Conservation (phyloP, 208 protist genomes). For the Porcisia hertigi region DNA sequence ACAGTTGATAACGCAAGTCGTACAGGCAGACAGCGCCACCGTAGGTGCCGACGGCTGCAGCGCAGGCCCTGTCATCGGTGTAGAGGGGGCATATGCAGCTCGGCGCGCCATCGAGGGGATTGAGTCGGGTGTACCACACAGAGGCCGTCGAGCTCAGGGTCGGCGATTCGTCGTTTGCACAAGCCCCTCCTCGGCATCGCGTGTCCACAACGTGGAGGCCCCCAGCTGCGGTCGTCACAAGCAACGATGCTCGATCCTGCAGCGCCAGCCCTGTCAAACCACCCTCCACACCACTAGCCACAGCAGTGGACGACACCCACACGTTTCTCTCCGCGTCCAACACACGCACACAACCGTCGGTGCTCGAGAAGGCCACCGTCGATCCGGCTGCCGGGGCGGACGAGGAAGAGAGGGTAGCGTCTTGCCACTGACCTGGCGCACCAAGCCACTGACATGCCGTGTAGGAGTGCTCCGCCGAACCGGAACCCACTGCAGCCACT, state of each 20-base stretch:
- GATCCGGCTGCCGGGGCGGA: neutral
- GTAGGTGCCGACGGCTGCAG: slow-evolving; percentile 41
- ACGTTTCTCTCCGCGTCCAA: slow-evolving; percentile 40
- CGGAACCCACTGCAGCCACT: slow-evolving; percentile 11
- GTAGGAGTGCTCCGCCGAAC: slow-evolving; percentile 15
- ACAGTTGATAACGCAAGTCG: slow-evolving; percentile 66
- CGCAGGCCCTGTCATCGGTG: slow-evolving; percentile 27
- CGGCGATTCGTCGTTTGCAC: neutral
- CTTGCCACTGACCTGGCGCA: neutral
- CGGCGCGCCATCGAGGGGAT: slow-evolving; percentile 35
- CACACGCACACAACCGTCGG: slow-evolving; percentile 44
- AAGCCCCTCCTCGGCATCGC: slow-evolving; percentile 4
- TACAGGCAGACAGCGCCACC: slow-evolving; percentile 56
- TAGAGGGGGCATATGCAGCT: slow-evolving; percentile 51
- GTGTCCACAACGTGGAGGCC: slow-evolving; percentile 34
- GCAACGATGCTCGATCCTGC: slow-evolving; percentile 30
- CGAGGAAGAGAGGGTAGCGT: neutral
- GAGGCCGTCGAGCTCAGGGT: neutral
- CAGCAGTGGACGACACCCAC: slow-evolving; percentile 22
- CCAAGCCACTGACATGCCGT: slow-evolving; percentile 34
- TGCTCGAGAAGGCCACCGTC: slow-evolving; percentile 43
- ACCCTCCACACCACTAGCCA: slow-evolving; percentile 17
- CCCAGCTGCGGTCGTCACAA: slow-evolving; percentile 47
- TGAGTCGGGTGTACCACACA: slow-evolving; percentile 37
- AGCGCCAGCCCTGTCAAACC: slow-evolving; percentile 38